Evolutionary conservation across 2,329 filamentous ascomycete genomes (phyloP).

Genomic region (Talaromyces verruculosus): DNA sequence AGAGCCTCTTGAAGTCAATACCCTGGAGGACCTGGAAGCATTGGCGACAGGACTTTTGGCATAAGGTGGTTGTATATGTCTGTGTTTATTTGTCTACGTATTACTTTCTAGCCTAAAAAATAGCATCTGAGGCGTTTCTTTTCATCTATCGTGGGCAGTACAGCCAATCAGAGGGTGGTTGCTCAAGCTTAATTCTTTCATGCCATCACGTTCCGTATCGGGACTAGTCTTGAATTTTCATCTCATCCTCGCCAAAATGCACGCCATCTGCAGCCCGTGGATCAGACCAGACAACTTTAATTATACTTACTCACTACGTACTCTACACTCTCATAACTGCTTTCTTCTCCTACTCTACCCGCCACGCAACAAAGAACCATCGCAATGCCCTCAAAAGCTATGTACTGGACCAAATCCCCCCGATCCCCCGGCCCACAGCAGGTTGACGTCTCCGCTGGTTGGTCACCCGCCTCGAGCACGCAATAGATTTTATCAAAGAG

Average conservation of each 20-base stretch:
- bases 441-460: conserved; percentile 14
- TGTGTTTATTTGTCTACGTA: neutral
- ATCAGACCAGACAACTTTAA: neutral
- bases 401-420: too few species aligned
- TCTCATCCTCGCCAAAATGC: neutral
- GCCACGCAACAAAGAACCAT: neutral
- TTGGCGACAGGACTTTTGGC: conserved; percentile 46
- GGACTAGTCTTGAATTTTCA: neutral
- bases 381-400: neutral
- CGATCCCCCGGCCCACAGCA: conserved; percentile 11
- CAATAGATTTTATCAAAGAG: conserved; percentile 15
- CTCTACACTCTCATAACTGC: neutral
- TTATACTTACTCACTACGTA: neutral
- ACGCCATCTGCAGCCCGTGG: neutral
- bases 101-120: neutral
- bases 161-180: neutral
- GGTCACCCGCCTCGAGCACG: conserved; percentile 11
- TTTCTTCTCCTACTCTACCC: neutral
- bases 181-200: neutral
- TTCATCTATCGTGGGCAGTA: neutral
- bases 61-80: conserved; percentile 10
- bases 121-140: conserved; percentile 10
- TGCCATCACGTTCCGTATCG: neutral
- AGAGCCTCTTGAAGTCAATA: conserved; percentile 40
- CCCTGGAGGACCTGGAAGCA: conserved; percentile 50